Evolutionary conservation across 2,329 filamentous ascomycete species (phyloP).

Genomic region (Aureobasidium melanogenum): DNA sequence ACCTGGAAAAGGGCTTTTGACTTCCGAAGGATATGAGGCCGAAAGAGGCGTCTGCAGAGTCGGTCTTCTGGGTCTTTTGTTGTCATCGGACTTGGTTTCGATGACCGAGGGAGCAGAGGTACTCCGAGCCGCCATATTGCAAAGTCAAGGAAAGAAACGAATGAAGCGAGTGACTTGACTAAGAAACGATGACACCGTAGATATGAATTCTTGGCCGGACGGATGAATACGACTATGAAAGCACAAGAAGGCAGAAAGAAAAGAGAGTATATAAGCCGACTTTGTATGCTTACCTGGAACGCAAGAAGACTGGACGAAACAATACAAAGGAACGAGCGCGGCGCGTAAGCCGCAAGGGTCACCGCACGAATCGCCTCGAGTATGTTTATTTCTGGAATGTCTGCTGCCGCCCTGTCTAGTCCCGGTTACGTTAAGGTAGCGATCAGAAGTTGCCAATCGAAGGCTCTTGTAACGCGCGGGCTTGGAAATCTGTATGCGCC

Average conservation of each 20-base stretch:
- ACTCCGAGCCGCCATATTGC: slow-evolving; percentile 12
- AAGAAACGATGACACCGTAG: neutral
- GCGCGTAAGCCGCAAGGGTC: slow-evolving; percentile 7
- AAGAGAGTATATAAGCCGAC: slow-evolving; percentile 6
- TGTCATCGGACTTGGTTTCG: slow-evolving; percentile 25
- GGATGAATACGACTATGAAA: slow-evolving; percentile 9
- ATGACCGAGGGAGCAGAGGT: slow-evolving; percentile 26
- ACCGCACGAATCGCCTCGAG: slow-evolving; percentile 4
- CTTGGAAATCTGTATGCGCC: slow-evolving; percentile 8
- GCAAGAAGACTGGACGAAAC: neutral
- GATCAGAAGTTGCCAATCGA: slow-evolving; percentile 4
- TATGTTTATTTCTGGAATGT: slow-evolving; percentile 8
- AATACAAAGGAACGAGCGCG: neutral
- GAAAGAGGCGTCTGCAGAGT: slow-evolving; percentile 50
- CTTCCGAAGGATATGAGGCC: slow-evolving; percentile 46
- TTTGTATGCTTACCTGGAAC: slow-evolving; percentile 9
- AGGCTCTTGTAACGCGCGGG: slow-evolving; percentile 9
- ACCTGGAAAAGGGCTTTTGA: slow-evolving; percentile 57
- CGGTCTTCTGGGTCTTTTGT: slow-evolving; percentile 30
- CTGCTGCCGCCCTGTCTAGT: slow-evolving; percentile 10
- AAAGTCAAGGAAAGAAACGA: neutral
- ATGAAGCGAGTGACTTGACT: slow-evolving; percentile 5
- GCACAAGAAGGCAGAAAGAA: slow-evolving; percentile 3
- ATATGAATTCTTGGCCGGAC: neutral
- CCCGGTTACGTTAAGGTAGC: slow-evolving; percentile 1